These are phyloP conservation scores for Melocanna baccifera DNA, from an alignment of 176 grass and related monocot species.

Conservation along the genomic window DNA sequence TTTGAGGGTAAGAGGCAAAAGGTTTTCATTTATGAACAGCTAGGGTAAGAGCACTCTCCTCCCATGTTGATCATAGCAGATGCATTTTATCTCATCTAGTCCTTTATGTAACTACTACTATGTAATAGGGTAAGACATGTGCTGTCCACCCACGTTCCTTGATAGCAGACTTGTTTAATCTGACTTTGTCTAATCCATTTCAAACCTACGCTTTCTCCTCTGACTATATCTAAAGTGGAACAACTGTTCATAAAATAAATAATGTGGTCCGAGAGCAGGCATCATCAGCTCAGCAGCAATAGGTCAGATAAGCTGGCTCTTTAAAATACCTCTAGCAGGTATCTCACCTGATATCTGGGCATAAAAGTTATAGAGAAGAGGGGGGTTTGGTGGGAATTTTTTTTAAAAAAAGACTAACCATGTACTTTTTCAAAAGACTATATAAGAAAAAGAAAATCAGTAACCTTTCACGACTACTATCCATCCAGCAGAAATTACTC, in stretches of 20 bases:
- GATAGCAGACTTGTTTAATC: not conserved
- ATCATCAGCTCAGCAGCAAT: not conserved
- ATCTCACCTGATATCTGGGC: not conserved
- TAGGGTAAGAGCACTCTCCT: not conserved
- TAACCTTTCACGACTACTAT: not conserved
- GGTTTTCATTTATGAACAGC: not conserved
- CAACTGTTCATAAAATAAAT: not conserved
- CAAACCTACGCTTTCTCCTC: not conserved
- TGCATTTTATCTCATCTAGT: slow-evolving; percentile 10
- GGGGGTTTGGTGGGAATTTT: not conserved
- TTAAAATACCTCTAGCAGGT: not conserved
- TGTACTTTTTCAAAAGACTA: not conserved
- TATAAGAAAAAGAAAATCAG: not conserved
- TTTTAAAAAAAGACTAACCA: not conserved
- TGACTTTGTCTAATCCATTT: not conserved
- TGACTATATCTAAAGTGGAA: not conserved
- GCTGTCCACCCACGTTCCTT: not conserved
- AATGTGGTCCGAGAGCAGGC: not conserved
- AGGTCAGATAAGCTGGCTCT: not conserved
- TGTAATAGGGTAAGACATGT: not conserved
- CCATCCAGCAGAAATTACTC: not conserved
- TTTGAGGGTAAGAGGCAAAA: not conserved
- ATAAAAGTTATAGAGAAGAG: not conserved
- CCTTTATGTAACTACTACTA: not conserved
- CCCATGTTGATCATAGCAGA: slow-evolving; percentile 6